These are phyloP conservation scores for Aspergillus diversus DNA, from an alignment of 495 filamentous ascomycete species.

Conservation along the genomic window DNA sequence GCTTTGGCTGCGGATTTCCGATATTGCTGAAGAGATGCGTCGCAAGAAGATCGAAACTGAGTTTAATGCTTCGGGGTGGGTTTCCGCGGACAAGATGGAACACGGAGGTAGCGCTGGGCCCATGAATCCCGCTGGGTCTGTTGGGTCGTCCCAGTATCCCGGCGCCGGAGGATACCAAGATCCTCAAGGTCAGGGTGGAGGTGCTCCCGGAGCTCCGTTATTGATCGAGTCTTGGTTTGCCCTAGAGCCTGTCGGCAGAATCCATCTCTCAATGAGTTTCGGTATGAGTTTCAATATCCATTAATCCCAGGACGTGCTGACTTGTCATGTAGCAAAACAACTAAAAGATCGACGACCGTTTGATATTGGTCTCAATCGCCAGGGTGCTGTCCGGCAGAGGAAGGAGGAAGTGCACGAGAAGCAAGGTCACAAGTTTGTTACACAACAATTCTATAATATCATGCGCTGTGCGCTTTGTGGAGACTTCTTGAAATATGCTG, in stretches of 20 bases:
- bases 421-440: slow-evolving; percentile 97
- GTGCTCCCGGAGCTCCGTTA: slow-evolving; percentile 44
- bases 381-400: slow-evolving; percentile 93
- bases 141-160: slow-evolving; percentile 37
- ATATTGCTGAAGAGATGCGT: slow-evolving; percentile 96
- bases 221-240: slow-evolving; percentile 96
- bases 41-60: slow-evolving; percentile 97
- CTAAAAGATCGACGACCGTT: slow-evolving; percentile 70
- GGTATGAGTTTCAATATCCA: slow-evolving; percentile 49
- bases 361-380: slow-evolving; percentile 87
- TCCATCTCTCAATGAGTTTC: slow-evolving; percentile 86
- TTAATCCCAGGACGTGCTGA: slow-evolving; percentile 36
- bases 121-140: slow-evolving; percentile 47
- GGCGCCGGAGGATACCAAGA: slow-evolving; percentile 30
- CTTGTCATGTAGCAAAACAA: slow-evolving; percentile 59
- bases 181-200: slow-evolving; percentile 27
- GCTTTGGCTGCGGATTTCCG: slow-evolving; percentile 94
- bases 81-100: slow-evolving; percentile 93
- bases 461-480: slow-evolving; percentile 99
- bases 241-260: slow-evolving; percentile 88
- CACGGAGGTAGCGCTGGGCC: slow-evolving; percentile 48
- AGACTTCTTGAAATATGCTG: slow-evolving; percentile 97
- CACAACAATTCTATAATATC: slow-evolving; percentile 99
- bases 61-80: slow-evolving; percentile 89
- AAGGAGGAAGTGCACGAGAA: slow-evolving; percentile 98